These are phyloP conservation scores for Astragalus glycyphyllos DNA, from an alignment of 306 rosid species.

Conservation along the genomic window DNA sequence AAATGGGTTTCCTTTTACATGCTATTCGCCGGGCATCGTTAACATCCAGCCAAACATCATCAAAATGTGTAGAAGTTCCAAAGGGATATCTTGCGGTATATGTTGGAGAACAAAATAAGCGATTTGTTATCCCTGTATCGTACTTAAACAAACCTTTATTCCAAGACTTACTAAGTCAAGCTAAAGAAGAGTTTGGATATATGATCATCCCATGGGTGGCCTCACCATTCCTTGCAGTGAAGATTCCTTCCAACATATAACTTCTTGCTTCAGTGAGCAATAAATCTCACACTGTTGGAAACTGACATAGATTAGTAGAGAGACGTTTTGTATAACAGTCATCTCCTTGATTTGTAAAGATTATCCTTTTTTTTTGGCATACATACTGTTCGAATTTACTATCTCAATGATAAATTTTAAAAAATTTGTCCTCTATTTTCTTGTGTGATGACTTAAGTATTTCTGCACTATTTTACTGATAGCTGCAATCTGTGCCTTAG, in stretches of 20 bases:
- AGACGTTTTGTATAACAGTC: constrained; percentile 24
- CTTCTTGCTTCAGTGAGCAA: constrained; percentile 30
- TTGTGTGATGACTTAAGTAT: too few relatives aligned
- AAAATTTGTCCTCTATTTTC: too few relatives aligned
- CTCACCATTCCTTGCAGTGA: constrained; percentile 45
- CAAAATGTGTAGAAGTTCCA: constrained; percentile 41
- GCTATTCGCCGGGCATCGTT: constrained; percentile 1
- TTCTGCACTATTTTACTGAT: too few relatives aligned
- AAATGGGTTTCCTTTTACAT: constrained; percentile 2
- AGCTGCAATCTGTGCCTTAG: too few relatives aligned
- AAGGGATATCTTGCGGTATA: constrained; percentile 60
- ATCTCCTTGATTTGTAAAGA: background rate
- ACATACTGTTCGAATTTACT: too few relatives aligned
- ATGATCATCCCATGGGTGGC: constrained; percentile 50
- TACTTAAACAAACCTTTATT: constrained; percentile 45
- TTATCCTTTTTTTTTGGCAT: background rate
- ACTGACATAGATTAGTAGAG: constrained; percentile 29
- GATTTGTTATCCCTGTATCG: constrained; percentile 47
- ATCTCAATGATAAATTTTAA: too few relatives aligned
- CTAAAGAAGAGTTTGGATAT: constrained; percentile 47
- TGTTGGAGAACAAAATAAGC: constrained; percentile 53
- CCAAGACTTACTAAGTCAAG: constrained; percentile 43
- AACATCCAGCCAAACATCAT: background rate
- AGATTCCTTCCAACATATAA: constrained; percentile 29
- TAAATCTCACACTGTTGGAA: constrained; percentile 17